Base-by-base conservation (phyloP, 805 yeast genomes). In the Yamadazyma akitaensis region DNA sequence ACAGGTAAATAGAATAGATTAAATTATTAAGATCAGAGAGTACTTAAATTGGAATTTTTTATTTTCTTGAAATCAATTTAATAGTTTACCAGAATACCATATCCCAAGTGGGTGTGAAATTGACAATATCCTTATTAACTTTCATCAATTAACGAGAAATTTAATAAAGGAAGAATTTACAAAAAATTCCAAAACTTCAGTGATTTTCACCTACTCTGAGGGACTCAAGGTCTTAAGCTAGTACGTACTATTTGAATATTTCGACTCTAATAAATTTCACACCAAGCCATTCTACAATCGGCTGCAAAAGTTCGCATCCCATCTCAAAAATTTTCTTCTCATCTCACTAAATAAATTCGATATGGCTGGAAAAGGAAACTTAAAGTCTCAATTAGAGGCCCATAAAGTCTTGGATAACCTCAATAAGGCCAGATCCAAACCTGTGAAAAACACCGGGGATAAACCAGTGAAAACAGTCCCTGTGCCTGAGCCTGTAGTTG, bases 381-480 rank as follows among this genome's bases (percentile, higher is more conserved):
- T 65, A 49, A 67, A 64, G 53, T 48, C 59, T 44, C 70, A 65
- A 54, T 64, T 67, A 56, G 58, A 62, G 51, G 50, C 58, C 45
- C 64, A 61, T 17, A 56, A 65, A 46, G 53, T 49, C 46, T 42
- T 57, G 41, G 62, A 59, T 26, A 49, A 58, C 39, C 50, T 53
- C 40, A 61, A 59, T 5, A 62, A 61, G 55, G 37, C 63, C 19
- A 60, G 56, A 46, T 57, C 65, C 26, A 49, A 47, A 43, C 42
- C 51, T 28, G 51, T 44, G 17, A 48, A 43, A 35, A 46, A 36
- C 30, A 50, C 39, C 10, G 59, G 45, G 39, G 18, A 37, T 39
- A 14, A 37, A 40, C 32, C 41, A 24, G 40, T 17, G 4, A 42
- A 51, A 40, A 50, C 37, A 18, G 47, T 44, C 35, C 47, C 48